Percentiles rank a stretch among this genome's conserved stretches.
These are phyloP conservation scores for Cafeteria roenbergensis DNA, from an alignment of 108 stramenopile genomes.

Conservation along the genomic window DNA sequence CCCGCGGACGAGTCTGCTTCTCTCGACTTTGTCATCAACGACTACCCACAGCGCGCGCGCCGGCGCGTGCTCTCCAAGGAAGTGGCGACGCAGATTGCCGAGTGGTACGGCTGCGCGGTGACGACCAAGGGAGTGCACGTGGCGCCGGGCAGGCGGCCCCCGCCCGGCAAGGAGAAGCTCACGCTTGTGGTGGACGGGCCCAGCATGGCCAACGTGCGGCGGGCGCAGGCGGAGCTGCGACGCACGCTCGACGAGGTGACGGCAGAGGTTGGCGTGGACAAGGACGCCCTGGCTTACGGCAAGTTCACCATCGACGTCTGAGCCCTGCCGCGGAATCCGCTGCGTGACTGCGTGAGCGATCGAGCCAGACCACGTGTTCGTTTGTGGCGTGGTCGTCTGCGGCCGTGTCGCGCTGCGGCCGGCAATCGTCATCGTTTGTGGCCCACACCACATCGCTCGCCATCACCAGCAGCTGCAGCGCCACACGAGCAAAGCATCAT, in stretches of 20 bases:
- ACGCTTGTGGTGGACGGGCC: constrained; percentile 70
- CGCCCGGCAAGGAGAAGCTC: constrained; percentile 52
- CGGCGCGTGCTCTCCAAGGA: constrained; percentile 75
- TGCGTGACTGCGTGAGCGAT: too few species aligned
- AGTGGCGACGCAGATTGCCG: constrained; percentile 63
- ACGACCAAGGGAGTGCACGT: constrained; percentile 68
- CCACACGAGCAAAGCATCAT: too few species aligned
- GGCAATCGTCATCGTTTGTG: too few species aligned
- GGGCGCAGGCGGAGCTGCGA: constrained; percentile 63
- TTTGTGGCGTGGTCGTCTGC: too few species aligned
- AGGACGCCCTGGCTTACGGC: too few species aligned
- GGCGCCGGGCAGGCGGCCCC: constrained; percentile 46
- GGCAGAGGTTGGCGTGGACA: neutral
- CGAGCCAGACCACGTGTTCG: too few species aligned
- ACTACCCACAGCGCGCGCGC: constrained; percentile 70
- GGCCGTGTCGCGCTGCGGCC: too few species aligned
- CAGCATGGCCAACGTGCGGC: constrained; percentile 53
- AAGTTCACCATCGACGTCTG: too few species aligned
- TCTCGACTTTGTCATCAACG: constrained; percentile 71
- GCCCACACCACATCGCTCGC: too few species aligned
- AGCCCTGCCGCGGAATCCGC: too few species aligned
- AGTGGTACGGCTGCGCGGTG: constrained; percentile 74
- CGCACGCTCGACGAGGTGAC: constrained; percentile 69
- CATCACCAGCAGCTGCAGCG: too few species aligned
- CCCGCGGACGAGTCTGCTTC: neutral